phyloP scores from a whole-genome alignment of 106 monocot genomes.

The Dendrobium chrysotoxum region DNA sequence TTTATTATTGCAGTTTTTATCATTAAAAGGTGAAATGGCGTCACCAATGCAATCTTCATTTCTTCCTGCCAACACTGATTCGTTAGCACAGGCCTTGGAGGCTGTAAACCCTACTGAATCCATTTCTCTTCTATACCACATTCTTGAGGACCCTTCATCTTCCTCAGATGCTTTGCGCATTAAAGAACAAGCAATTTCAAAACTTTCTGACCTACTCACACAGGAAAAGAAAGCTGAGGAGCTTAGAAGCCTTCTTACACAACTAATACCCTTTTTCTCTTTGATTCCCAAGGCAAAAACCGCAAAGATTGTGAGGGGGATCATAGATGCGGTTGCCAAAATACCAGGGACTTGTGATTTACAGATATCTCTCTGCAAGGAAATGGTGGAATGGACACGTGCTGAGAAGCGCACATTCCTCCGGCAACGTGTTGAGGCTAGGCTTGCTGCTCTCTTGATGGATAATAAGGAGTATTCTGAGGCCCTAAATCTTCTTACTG shows the following conservation, averaged over 20 bases:
- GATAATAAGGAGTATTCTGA: constrained; percentile 81
- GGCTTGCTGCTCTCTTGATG: constrained; percentile 78
- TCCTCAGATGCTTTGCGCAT: constrained; percentile 72
- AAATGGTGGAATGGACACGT: constrained; percentile 88
- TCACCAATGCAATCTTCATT: constrained; percentile 54
- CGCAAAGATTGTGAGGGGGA: constrained; percentile 72
- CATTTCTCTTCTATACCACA: constrained; percentile 64
- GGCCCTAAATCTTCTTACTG: constrained; percentile 63
- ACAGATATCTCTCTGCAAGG: constrained; percentile 83
- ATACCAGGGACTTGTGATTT: constrained; percentile 69
- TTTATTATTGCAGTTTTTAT: background rate
- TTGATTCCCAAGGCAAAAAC: constrained; percentile 87
- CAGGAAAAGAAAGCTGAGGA: constrained; percentile 76
- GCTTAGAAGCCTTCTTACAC: constrained; percentile 62
- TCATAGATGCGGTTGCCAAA: constrained; percentile 79
- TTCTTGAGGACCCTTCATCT: constrained; percentile 65
- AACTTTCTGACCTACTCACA: constrained; percentile 60
- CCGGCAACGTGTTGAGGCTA: constrained; percentile 81
- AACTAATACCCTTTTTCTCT: constrained; percentile 69
- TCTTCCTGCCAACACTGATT: constrained; percentile 83
- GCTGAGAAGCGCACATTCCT: constrained; percentile 88
- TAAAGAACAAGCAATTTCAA: constrained; percentile 81
- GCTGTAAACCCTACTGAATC: constrained; percentile 52
- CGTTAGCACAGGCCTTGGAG: constrained; percentile 69
- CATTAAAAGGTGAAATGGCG: constrained; percentile 16